Conservation (phyloP, 768 basidiomycete species). For the Russula lepida region DNA sequence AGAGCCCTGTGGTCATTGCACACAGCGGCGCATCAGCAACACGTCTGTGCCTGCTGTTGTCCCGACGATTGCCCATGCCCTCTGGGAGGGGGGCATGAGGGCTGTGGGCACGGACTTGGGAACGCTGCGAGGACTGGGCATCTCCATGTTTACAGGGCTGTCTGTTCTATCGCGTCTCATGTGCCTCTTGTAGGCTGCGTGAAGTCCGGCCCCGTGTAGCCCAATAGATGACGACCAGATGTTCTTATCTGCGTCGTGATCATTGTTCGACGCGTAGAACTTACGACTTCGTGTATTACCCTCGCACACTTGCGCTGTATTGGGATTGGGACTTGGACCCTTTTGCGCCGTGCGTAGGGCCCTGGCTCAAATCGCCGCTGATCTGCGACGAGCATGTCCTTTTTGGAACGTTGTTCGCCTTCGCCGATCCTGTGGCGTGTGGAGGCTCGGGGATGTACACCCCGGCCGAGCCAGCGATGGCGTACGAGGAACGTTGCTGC, state of each 20-base stretch:
- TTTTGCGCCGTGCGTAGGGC: neutral
- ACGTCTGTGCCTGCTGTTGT: neutral
- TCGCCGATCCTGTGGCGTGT: neutral
- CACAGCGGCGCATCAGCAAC: conserved; percentile 28
- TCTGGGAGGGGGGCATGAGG: neutral
- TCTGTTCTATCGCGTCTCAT: neutral
- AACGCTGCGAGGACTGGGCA: neutral
- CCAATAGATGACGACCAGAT: neutral
- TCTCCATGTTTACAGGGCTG: neutral
- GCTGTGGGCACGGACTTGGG: neutral
- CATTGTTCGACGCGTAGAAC: neutral
- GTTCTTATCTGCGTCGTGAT: neutral
- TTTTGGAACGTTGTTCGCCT: too few relatives aligned
- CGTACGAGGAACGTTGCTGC: conserved; percentile 4
- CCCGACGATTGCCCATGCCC: neutral
- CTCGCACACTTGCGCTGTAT: neutral
- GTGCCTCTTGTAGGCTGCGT: neutral
- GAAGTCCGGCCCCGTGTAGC: neutral
- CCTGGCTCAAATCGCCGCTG: neutral
- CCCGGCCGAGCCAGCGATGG: neutral
- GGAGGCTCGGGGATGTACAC: neutral
- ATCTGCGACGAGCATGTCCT: neutral
- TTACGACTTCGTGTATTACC: neutral
- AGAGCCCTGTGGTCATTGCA: conserved; percentile 24
- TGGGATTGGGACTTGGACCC: too few relatives aligned